Evolutionary conservation across 202 grass and related monocot genomes (phyloP).

Genomic region (Panicum virgatum): DNA sequence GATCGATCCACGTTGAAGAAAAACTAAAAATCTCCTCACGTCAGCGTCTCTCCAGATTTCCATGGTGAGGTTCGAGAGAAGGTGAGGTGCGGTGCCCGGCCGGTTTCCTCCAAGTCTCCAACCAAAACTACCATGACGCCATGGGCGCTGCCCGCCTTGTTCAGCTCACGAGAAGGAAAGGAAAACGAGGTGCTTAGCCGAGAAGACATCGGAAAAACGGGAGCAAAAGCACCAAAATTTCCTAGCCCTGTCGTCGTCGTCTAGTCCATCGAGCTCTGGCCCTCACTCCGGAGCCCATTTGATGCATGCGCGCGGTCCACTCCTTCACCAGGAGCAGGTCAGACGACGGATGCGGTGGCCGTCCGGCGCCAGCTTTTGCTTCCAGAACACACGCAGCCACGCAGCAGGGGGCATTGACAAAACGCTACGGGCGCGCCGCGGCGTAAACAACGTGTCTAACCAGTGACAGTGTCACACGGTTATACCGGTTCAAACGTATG

Average conservation of each 20-base stretch:
- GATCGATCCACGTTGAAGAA: not conserved
- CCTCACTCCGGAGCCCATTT: too few species aligned
- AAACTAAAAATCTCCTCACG: not conserved
- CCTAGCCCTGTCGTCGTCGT: not conserved
- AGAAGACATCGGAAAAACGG: not conserved
- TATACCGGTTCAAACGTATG: slow-evolving; percentile 44
- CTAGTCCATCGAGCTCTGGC: not conserved
- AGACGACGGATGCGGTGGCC: not conserved
- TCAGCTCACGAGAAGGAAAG: not conserved
- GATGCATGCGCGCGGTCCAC: too few species aligned
- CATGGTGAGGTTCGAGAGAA: not conserved
- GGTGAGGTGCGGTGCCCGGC: not conserved
- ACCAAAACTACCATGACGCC: slow-evolving; percentile 12
- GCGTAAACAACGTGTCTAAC: not conserved
- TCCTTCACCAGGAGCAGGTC: not conserved
- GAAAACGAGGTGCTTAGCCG: not conserved
- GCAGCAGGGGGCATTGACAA: slow-evolving; percentile 17
- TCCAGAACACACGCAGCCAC: slow-evolving; percentile 20
- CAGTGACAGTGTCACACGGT: slow-evolving; percentile 14
- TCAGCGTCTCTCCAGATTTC: not conserved
- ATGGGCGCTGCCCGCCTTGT: not conserved
- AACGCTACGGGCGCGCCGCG: not conserved
- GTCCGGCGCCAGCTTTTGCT: slow-evolving; percentile 4
- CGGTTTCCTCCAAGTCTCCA: slow-evolving; percentile 33
- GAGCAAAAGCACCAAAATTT: not conserved